A percentile compares a stretch with the other conserved stretches of the same genome.
Evolutionary conservation across 805 yeast genomes (phyloP).

Genomic region (Starmerella etchellsii): DNA sequence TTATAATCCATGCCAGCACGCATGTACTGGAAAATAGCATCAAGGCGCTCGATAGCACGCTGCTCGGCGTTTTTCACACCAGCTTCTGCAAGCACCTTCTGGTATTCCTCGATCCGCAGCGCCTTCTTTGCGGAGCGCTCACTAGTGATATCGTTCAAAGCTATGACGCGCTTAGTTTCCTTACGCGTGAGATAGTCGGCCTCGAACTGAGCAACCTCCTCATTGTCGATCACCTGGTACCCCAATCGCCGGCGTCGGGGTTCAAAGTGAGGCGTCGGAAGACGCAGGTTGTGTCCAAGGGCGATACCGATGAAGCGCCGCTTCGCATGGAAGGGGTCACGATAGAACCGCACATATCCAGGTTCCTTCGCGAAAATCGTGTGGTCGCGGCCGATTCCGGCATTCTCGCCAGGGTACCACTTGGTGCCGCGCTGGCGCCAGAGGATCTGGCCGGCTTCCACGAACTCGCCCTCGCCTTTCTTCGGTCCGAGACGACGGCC

Average conservation of each 20-base stretch:
- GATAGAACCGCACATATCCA: slow-evolving; percentile 80
- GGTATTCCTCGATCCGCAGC: slow-evolving; percentile 25
- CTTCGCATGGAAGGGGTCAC: slow-evolving; percentile 92
- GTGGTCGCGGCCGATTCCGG: slow-evolving; percentile 75
- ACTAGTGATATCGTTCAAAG: slow-evolving; percentile 32
- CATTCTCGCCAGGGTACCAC: slow-evolving; percentile 89
- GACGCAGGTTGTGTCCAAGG: slow-evolving; percentile 42
- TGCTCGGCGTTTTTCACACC: slow-evolving; percentile 21
- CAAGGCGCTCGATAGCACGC: slow-evolving; percentile 37
- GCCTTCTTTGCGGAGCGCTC: slow-evolving; percentile 34
- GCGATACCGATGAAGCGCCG: slow-evolving; percentile 86
- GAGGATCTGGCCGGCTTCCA: slow-evolving; percentile 72
- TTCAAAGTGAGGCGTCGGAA: slow-evolving; percentile 86
- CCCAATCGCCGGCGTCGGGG: slow-evolving; percentile 84
- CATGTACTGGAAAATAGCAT: slow-evolving; percentile 40
- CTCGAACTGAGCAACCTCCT: slow-evolving; percentile 43
- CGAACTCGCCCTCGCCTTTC: slow-evolving; percentile 63
- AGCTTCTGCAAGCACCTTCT: slow-evolving; percentile 25
- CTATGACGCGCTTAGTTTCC: slow-evolving; percentile 45
- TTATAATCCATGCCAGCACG: slow-evolving; percentile 44
- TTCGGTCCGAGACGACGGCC: slow-evolving; percentile 92
- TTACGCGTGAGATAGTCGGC: slow-evolving; percentile 53
- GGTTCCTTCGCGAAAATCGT: slow-evolving; percentile 85
- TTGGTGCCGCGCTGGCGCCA: slow-evolving; percentile 92
- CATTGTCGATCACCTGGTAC: slow-evolving; percentile 39